Evolutionary conservation across 345 rosid genomes (phyloP), one percentile per base, ranked within the genome.

Genomic region (Sisymbrium irio): DNA sequence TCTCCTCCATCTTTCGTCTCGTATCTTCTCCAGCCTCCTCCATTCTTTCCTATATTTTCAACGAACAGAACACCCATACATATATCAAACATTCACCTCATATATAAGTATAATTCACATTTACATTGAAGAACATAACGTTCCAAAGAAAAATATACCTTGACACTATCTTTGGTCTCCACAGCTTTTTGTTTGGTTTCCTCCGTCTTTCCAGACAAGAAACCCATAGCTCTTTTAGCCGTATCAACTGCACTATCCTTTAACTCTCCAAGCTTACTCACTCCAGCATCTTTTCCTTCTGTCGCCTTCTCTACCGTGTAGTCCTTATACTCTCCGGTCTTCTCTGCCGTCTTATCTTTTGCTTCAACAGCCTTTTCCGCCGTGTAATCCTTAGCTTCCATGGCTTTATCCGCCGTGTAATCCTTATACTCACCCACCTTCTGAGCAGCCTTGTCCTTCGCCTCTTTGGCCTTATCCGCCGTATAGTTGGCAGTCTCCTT

Each of bases 241-340:
- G 91, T 83, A 6, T 64, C 93, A 5, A 83, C 72, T 0, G 91
- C 86, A n/a, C 77, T 77, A 25, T 85, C 89, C 72, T 82, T 86
- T 61, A 77, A 62, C 77, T 75, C 88, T 0, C 75, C 79, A 4
- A 81, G 74, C 80, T 81, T 85, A 55, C 83, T 73, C 10, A 27
- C 70, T 4, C 75, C 69, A 5, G 20, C 28, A 1, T 83, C 87
- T 73, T 79, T 82, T 1, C 78, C 83, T 28, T 86, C 81, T 0
- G 67, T 36, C 0, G 81, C 82, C 45, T 72, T 72, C 59, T 84
- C 81, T 0, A 62, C 81, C 0, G 74, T 50, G 12, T 65, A 69
- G 13, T 75, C 79, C 53, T 65, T 59, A 44, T 71, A 58, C 37
- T 78, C 80, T 12, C 54, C 77, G 0, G 44, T 55, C 77, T 80